These are phyloP conservation scores for Senna tora DNA, from an alignment of 306 rosid genomes.

Conservation along the genomic window DNA sequence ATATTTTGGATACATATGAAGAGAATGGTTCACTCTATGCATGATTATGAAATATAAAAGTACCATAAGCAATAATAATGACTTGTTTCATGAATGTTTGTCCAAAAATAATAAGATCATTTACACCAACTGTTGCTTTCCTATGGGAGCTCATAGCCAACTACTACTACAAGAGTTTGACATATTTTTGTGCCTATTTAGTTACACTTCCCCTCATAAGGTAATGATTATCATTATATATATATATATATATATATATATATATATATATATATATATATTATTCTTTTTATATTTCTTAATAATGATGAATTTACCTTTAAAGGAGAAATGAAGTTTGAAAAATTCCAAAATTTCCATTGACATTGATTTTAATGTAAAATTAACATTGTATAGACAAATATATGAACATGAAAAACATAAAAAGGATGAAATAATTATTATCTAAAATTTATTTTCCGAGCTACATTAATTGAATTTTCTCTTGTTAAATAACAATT, in stretches of 20 bases:
- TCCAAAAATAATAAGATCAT: neutral
- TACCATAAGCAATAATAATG: neutral
- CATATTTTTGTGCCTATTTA: neutral
- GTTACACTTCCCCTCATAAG: neutral
- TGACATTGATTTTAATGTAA: neutral
- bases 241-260: too few relatives aligned
- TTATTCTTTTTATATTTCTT: neutral
- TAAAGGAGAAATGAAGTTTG: neutral
- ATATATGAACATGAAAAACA: too few relatives aligned
- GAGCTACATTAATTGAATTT: neutral
- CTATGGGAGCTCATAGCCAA: neutral
- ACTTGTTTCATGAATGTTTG: constrained; percentile 5
- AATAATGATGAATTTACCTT: neutral
- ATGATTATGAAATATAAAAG: neutral
- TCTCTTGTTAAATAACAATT: neutral
- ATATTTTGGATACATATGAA: neutral
- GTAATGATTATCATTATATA: neutral
- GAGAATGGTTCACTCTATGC: neutral
- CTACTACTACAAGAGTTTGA: neutral
- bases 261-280: too few relatives aligned
- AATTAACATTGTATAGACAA: too few relatives aligned
- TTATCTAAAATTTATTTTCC: neutral
- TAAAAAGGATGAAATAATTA: neutral
- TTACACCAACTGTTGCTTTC: neutral
- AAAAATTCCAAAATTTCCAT: neutral